Conservation (phyloP, 2,329 filamentous ascomycete genomes). For the Dissoconium aciculare region DNA sequence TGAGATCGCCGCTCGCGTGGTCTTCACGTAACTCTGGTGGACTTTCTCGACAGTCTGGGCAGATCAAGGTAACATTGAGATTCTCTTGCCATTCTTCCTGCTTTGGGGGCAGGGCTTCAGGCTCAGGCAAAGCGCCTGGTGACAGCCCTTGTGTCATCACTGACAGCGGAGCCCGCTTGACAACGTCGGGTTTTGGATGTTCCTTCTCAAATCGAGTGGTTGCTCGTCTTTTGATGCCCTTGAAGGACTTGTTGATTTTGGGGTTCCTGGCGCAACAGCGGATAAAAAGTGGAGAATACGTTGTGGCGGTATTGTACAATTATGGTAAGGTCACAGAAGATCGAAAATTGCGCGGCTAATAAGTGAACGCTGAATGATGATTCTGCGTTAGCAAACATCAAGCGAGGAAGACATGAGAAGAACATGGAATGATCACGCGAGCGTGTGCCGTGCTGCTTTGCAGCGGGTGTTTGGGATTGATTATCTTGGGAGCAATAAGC, state of each 20-base stretch:
- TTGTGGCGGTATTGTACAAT: conserved; percentile 19
- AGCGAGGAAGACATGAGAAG: no score
- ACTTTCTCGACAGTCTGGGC: conserved; percentile 76
- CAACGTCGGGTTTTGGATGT: conserved; percentile 6
- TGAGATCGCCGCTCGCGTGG: conserved; percentile 79
- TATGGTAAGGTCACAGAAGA: conserved; percentile 6
- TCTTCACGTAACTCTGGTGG: conserved; percentile 92
- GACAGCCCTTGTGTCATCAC: conserved; percentile 26
- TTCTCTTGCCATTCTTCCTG: conserved; percentile 58
- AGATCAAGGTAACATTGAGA: conserved; percentile 70
- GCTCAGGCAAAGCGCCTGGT: conserved; percentile 31
- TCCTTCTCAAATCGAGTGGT: conserved; percentile 24
- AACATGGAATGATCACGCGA: no score
- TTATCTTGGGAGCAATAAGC: no score
- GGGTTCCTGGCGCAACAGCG: conserved; percentile 35
- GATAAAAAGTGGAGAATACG: conserved; percentile 57
- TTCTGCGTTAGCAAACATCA: conserved; percentile 1
- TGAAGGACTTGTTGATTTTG: conserved; percentile 30
- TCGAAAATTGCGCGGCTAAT: conserved; percentile 9
- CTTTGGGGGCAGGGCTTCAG: conserved; percentile 21
- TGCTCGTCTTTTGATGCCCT: conserved; percentile 31
- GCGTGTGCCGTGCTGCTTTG: no score
- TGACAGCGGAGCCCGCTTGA: conserved; percentile 18
- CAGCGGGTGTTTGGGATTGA: no score
- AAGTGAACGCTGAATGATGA: no score